A percentile compares a stretch with the other conserved stretches of the same genome.
Evolutionary conservation across 148 eudicot genomes (phyloP).

Genomic region (Nepenthes gracilis): DNA sequence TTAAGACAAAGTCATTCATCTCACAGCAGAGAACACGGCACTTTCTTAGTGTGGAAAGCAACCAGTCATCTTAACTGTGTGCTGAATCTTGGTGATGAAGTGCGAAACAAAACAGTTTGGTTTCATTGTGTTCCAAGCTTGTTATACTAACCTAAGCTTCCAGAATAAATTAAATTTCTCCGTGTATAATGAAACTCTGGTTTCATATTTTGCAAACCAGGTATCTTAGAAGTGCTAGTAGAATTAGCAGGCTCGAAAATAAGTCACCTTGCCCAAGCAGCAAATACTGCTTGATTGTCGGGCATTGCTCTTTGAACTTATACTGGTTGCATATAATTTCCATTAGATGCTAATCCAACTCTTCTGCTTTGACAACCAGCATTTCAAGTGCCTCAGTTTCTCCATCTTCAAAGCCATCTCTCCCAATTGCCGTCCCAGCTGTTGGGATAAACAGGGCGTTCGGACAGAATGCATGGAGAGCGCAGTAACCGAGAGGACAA

Average conservation of each 20-base stretch:
- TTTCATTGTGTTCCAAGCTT: slow-evolving; percentile 93
- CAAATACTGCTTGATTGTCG: slow-evolving; percentile 84
- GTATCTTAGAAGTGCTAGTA: slow-evolving; percentile 82
- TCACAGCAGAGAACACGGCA: slow-evolving; percentile 95
- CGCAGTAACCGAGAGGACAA: no score
- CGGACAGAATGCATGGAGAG: no score
- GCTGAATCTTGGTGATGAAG: slow-evolving; percentile 45
- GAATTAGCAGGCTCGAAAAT: slow-evolving; percentile 87
- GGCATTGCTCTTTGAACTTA: slow-evolving; percentile 90
- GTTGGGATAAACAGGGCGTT: no score
- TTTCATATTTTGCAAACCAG: slow-evolving; percentile 84
- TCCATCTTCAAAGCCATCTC: slow-evolving; percentile 89
- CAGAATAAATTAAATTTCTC: slow-evolving; percentile 84
- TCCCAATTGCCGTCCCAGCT: slow-evolving; percentile 51
- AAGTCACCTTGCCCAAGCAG: slow-evolving; percentile 95
- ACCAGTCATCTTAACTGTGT: slow-evolving; percentile 48
- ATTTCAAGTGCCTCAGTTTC: slow-evolving; percentile 95
- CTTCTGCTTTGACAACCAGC: slow-evolving; percentile 79
- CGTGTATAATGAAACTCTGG: slow-evolving; percentile 68
- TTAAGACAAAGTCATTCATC: slow-evolving; percentile 91
- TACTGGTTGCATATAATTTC: slow-evolving; percentile 63
- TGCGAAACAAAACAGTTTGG: slow-evolving; percentile 73
- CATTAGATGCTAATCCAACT: slow-evolving; percentile 75
- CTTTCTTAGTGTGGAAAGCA: slow-evolving; percentile 60
- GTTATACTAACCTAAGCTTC: slow-evolving; percentile 96